These are phyloP conservation scores for Aureococcus anophagefferens DNA, from an alignment of 108 stramenopile genomes.

Conservation along the genomic window DNA sequence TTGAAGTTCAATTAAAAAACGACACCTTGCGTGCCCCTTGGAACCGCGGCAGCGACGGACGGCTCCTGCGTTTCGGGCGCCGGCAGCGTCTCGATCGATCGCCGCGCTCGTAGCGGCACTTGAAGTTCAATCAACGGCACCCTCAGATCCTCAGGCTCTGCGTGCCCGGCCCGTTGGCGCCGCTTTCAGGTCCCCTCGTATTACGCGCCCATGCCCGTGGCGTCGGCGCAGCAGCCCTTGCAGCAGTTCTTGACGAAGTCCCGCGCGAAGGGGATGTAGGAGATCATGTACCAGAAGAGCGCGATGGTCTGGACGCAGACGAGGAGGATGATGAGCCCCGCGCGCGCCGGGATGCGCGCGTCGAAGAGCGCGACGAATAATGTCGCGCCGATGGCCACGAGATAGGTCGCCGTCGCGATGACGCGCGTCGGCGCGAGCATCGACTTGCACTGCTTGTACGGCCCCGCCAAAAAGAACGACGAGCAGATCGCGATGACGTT, in stretches of 20 bases:
- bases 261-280: constrained; percentile 15
- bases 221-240: constrained; percentile 1
- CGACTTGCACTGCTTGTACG: constrained; percentile 32
- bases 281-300: constrained; percentile 29
- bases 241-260: not conserved
- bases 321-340: constrained; percentile 21
- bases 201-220: no score
- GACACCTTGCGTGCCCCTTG: no score
- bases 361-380: not conserved
- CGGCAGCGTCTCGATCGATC: no score
- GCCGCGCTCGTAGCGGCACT: no score
- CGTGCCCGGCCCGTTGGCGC: no score
- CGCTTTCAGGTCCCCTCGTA: no score
- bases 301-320: constrained; percentile 30
- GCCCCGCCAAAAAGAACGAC: constrained; percentile 37
- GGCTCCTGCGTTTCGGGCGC: no score
- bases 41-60: no score
- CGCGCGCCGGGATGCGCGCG: not conserved
- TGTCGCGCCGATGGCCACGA: not conserved
- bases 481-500: constrained; percentile 30
- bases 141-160: no score
- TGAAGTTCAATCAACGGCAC: no score
- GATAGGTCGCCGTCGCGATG: constrained; percentile 28
- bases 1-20: no score
- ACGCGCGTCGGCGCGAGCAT: constrained; percentile 33